Base-by-base conservation (phyloP, 805 yeast genomes). In the Wickerhamomyces alni region DNA sequence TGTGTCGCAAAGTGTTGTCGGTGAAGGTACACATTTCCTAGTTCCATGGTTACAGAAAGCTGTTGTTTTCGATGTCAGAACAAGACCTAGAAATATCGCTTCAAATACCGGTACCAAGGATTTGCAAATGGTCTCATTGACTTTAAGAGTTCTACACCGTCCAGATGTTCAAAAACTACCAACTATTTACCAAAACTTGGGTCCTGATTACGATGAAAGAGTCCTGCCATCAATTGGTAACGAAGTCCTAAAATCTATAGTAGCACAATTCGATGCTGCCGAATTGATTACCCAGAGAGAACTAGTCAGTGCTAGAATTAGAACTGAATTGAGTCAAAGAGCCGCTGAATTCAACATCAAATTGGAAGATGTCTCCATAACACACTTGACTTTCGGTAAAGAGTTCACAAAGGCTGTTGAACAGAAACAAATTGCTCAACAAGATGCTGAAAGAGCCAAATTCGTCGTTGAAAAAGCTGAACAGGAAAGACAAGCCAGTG, bases 331-430 rank as follows among this genome's bases (percentile, higher is more conserved):
- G 48, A 74, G 84, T 36, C 69, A 70, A 47, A 76, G 99, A 58
- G 95, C 97, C 12, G 62, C 64, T 43, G 97, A 93, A 65, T 93
- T 93, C 69, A 77, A 84, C 65, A 89, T 93, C 58, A 83, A 75
- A 59, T 75, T 93, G 51, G 99, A 93, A 65, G 99, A 93, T 65
- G 99, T 93, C 38, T 86, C 96, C 19, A 93, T 93, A 51, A 93
- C 99, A 13, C 99, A 93, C 66, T 82, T 93, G 87, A 87, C 97
- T 1, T 93, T 93, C 62, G 98, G 99, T 39, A 76, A 74, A 48
- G 99, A 93, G 60, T 93, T 93, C 70, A 93, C 99, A 39, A 89
- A 86, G 65, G 98, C 99, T 26, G 99, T 93, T 44, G 99, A 93
- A 68, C 95, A 87, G 68, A 93, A 93, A 63, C 98, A 93, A 67